Evolutionary conservation across 129 eudicot genomes (phyloP).

Genomic region (Kitagawia praeruptora): DNA sequence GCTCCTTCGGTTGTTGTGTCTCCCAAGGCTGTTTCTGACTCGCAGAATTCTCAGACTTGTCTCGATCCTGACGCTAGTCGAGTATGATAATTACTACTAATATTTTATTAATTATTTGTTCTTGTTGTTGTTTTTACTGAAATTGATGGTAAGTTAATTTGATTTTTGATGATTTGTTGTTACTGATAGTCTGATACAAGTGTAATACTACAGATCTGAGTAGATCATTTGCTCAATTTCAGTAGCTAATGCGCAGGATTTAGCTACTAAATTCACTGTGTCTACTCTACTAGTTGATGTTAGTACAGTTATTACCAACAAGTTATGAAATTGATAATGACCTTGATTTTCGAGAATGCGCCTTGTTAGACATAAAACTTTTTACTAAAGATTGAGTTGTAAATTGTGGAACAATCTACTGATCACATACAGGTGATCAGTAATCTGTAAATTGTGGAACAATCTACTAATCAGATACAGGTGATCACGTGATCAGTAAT

Average conservation of each 20-base stretch:
- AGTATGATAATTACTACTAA: slow-evolving; percentile 18
- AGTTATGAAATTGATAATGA: not conserved
- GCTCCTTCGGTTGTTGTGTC: not conserved
- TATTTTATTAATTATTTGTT: slow-evolving; percentile 1
- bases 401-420: not conserved
- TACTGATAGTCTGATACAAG: not conserved
- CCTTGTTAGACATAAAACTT: not conserved
- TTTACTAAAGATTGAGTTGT: not conserved
- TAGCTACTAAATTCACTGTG: not conserved
- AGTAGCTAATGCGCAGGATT: not conserved
- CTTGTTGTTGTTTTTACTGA: not conserved
- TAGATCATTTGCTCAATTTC: not conserved
- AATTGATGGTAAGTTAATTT: not conserved
- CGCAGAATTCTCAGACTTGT: slow-evolving; percentile 88
- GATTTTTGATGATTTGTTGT: not conserved
- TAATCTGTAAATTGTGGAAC: too few species aligned
- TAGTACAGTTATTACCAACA: not conserved
- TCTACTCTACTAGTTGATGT: not conserved
- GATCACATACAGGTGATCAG: not conserved
- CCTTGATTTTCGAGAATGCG: not conserved
- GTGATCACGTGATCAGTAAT: not conserved
- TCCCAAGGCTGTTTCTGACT: slow-evolving; percentile 75
- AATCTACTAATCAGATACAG: not conserved
- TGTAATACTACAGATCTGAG: not conserved
- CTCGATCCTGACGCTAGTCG: slow-evolving; percentile 98